Conservation (phyloP, 257 asterid genomes). For the Scutellaria galericulata region DNA sequence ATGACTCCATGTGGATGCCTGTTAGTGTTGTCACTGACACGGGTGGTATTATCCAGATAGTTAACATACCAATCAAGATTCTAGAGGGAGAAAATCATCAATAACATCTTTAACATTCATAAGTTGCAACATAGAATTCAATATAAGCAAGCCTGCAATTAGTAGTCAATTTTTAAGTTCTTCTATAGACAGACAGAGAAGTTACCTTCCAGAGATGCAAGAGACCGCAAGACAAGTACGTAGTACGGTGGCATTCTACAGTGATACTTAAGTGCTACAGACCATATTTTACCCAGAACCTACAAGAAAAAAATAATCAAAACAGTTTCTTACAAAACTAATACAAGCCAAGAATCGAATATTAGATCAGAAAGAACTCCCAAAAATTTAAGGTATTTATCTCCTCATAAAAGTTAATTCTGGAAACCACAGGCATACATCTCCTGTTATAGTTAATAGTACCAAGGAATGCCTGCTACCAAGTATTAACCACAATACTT, state of each 20-base stretch:
- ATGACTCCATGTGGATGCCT: too few relatives aligned
- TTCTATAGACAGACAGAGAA: constrained; percentile 27
- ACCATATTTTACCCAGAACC: constrained; percentile 92
- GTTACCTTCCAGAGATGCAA: constrained; percentile 95
- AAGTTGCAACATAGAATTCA: not conserved
- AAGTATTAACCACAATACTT: not conserved
- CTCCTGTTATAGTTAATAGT: not conserved
- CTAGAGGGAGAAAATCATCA: not conserved
- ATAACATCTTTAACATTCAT: not conserved
- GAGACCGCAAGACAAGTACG: constrained; percentile 85
- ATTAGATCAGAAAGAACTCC: constrained; percentile 15
- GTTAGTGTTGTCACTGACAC: too few relatives aligned
- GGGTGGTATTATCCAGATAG: too few relatives aligned
- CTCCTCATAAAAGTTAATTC: constrained; percentile 10
- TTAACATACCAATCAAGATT: not conserved
- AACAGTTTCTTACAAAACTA: constrained; percentile 32
- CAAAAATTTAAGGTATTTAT: constrained; percentile 16
- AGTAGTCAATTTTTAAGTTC: constrained; percentile 5
- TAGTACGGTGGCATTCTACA: constrained; percentile 97
- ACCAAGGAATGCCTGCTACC: not conserved
- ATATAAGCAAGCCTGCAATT: not conserved
- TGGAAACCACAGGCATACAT: not conserved
- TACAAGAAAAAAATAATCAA: constrained; percentile 43
- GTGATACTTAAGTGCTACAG: constrained; percentile 92
- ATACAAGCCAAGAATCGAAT: constrained; percentile 20